Percentiles rank a stretch among this genome's conserved stretches.
Conservation (phyloP, 2,329 filamentous ascomycete genomes). For the Dothiorella sarmentorum region DNA sequence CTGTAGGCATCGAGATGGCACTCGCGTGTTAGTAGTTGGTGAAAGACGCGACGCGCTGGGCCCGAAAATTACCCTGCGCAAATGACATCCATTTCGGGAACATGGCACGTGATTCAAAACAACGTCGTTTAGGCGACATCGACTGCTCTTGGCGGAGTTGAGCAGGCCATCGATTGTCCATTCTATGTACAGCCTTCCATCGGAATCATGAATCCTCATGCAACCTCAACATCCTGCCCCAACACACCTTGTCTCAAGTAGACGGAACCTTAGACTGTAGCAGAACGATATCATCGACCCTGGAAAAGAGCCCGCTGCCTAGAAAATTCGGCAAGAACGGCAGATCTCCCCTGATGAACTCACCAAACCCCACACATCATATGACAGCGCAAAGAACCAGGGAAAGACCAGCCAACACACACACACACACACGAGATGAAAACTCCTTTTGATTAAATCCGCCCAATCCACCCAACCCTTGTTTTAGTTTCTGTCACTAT, state of each 20-base stretch:
- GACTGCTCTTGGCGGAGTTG: background rate
- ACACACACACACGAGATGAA: background rate
- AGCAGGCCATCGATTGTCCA: background rate
- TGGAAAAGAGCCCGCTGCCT: background rate
- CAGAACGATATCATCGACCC: background rate
- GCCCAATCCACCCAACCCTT: background rate
- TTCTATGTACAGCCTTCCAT: background rate
- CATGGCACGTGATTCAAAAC: background rate
- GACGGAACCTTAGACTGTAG: background rate
- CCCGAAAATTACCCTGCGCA: no score
- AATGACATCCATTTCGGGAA: no score
- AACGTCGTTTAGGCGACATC: background rate
- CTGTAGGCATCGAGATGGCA: slow-evolving; percentile 9
- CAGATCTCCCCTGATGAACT: background rate
- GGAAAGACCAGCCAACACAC: background rate
- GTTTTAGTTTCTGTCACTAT: background rate
- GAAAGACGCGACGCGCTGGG: slow-evolving; percentile 12
- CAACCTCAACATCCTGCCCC: background rate
- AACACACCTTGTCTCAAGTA: background rate
- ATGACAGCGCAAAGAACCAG: background rate
- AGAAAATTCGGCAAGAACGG: background rate
- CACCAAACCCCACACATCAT: background rate
- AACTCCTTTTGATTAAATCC: background rate
- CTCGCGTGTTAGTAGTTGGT: slow-evolving; percentile 4
- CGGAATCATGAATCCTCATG: background rate